Base-by-base conservation (phyloP, 306 rosid species). In the Rubus parviflorus region DNA sequence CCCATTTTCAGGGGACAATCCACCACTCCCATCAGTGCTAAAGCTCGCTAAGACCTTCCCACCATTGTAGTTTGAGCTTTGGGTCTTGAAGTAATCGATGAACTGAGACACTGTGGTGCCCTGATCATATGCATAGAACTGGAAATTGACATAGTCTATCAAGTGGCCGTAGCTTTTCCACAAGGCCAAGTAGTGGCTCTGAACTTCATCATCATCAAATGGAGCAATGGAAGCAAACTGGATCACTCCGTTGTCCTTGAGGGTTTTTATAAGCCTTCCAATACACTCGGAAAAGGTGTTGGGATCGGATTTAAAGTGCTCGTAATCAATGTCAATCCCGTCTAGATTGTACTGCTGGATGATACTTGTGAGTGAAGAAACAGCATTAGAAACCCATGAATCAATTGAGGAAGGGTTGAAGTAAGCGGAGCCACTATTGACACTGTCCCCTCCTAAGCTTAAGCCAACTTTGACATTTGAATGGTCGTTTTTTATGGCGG, bases 121-220 rank as follows among this genome's bases (percentile, higher is more conserved):
- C 49, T 89, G 66, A 20, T 86, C 93, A 53, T 91, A 93, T 1
- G 98, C 97, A 37, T 93, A 93, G 62, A 93, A 91, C 40, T 93
- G 98, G 73, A 93, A 93, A 6, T 91, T 93, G 6, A 93, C 97
- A 54, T 89, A 93, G 65, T 93, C 97, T 40, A 93, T 91, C 61
- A 88, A 40, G 38, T 79, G 46, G 0, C 97, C 89, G 7, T 91
- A 87, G 19, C 61, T 89, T 45, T 79, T 89, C 98, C 98, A 93
- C 78, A 91, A 41, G 4, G 93, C 89, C 81, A 81, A 22, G 81
- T 91, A 93, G 37, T 88, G 92, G 23, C 73, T 77, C 41, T 93
- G 98, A 63, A 93, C 96, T 42, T 89, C 75, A 11, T 84, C 81
- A 0, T 89, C 77, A 20, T 84, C 96, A 19, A 88, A 93, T 0